A percentile compares a stretch with the other conserved stretches of the same genome.
These are phyloP conservation scores for Albifimbria verrucaria DNA, from an alignment of 2,329 filamentous ascomycete species.

Conservation along the genomic window DNA sequence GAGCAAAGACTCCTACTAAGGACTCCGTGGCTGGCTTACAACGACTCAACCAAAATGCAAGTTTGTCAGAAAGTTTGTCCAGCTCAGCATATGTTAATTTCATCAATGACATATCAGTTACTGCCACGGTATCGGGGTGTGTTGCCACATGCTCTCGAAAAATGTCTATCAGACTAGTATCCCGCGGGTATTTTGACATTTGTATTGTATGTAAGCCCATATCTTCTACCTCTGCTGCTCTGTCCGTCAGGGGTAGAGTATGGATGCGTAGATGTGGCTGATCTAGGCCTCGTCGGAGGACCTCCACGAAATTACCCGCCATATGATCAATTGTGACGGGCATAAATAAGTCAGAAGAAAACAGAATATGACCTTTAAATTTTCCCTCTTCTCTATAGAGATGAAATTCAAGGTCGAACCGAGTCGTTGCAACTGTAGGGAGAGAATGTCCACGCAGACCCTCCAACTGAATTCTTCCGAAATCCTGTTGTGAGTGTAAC, in stretches of 20 bases:
- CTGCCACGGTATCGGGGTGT: constrained; percentile 5
- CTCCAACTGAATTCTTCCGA: constrained; percentile 13
- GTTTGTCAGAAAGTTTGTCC: background rate
- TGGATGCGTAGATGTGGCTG: constrained; percentile 7
- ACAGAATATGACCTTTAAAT: constrained; percentile 9
- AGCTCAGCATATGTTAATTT: background rate
- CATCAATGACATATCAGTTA: constrained; percentile 2
- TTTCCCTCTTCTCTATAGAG: constrained; percentile 10
- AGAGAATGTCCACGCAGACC: constrained; percentile 5
- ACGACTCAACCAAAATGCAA: background rate
- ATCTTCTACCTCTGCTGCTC: constrained; percentile 4
- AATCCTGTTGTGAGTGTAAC: constrained; percentile 16
- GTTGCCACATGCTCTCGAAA: constrained; percentile 7
- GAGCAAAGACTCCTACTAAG: constrained; percentile 7
- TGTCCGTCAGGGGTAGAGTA: constrained; percentile 5
- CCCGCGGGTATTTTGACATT: constrained; percentile 8
- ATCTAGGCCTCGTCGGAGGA: constrained; percentile 11
- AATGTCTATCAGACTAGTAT: constrained; percentile 8
- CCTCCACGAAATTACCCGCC: constrained; percentile 10
- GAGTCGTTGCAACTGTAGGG: background rate
- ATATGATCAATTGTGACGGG: constrained; percentile 12
- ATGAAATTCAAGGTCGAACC: constrained; percentile 21
- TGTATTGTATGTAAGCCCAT: constrained; percentile 15
- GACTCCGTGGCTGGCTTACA: background rate
- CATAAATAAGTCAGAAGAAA: constrained; percentile 14